Evolutionary conservation across 305 asterid species (phyloP), one percentile per base, ranked within the genome.

Genomic region (Fraxinus greggii): DNA sequence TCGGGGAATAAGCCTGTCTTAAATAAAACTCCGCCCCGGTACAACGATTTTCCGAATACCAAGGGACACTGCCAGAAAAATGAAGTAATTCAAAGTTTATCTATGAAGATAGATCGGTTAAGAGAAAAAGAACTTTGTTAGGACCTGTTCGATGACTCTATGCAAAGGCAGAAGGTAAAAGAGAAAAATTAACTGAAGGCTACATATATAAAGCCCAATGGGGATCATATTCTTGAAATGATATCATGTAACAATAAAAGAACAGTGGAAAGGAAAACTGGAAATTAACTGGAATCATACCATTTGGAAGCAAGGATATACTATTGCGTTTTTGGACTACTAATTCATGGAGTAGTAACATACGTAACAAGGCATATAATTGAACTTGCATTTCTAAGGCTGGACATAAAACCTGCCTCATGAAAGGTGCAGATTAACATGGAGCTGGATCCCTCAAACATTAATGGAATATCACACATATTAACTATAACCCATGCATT

Each of bases 351-450:
- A 69, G 38, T 31, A 1, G 19, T 28, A 69, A 69, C 29, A 15
- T 69, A 29, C 0, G 23, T 69, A 28, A 29, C 32, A 13, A 28
- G 40, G 32, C 23, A 69, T 29, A n/a, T 33, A 69, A 29, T 13
- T 28, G 38, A 29, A 29, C 75, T 29, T 28, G 36, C 23, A 69
- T 28, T 69, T 69, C 38, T 1, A 69, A 28, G 35, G 75, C 75
- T 29, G 5, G 3, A 69, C 8, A 29, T 67, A 17, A 48, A 38
- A 7, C 59, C 40, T 72, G 33, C 56, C 59, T 26, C 15, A 7
- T 21, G 31, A 35, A 79, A 72, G 24, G 56, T 51, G 77, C 61
- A 59, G 48, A 70, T 70, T n/a, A 70, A 81, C n/a, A 19, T 33
- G 31, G 67, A 26, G 56, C 40, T 8, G 61, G n/a, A 35, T 26